Base-by-base conservation (phyloP, 1,139 yeast genomes). In the Hyphopichia wangnamkhiaoensis region DNA sequence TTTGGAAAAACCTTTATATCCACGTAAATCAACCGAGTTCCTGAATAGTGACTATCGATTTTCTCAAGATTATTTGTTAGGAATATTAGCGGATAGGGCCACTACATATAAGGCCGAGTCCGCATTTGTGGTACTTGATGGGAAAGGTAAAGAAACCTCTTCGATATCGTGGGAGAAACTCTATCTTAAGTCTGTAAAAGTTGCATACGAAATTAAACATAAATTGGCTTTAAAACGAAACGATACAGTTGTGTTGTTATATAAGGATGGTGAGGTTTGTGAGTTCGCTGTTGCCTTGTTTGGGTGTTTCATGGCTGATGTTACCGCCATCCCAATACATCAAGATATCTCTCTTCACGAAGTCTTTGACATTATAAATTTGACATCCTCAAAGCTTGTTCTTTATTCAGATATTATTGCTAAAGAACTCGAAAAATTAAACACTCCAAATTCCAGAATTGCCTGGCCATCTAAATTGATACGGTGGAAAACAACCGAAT, bases 251-350 rank as follows among this genome's bases (percentile, higher is more conserved):
- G 80, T 89, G 18, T 67, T 94, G 30, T 75, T 94, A 49, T 94
- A 90, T 56, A 89, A 88, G 49, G 90, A 85, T 45, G 78, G 78
- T 24, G 98, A 94, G 59, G 82, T 89, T 1, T 74, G 86, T 14
- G 98, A 93, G 49, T 91, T 91, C 57, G 79, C 87, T 0, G 79
- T 87, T 1, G 95, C 98, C 0, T 61, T 94, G 14, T 76, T 89
- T 56, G 98, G 97, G 2, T 91, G 98, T 57, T 89, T 93, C 52
- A 69, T 93, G 47, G 95, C 97, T 0, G 96, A 96, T 1, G 87
- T 89, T 29, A 91, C 94, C 1, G 98, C 98, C 0, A 94, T 94
- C 9, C 98, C 98, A 0, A 80, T 90, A 33, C 86, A 87, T 38
- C 84, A 90, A 37, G 85, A 85, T 38, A 80, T 84, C 32, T 74